phyloP scores from a whole-genome alignment of 2,329 filamentous ascomycete species.

The Aspergillus novoparasiticus region DNA sequence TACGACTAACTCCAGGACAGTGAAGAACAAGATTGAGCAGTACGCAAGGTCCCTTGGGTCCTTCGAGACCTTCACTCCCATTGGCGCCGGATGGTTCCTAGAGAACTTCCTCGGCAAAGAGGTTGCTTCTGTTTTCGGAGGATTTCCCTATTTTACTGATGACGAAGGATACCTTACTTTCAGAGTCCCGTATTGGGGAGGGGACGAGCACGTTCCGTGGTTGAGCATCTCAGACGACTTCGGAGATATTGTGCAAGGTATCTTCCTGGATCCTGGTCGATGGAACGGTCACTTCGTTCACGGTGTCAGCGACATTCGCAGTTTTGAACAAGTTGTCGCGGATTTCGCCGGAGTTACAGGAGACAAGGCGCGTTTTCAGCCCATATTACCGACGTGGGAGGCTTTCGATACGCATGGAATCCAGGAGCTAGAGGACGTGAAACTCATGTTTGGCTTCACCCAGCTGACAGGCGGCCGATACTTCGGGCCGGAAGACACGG shows the following conservation, averaged over 20 bases:
- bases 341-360: constrained; percentile 28
- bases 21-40: neutral
- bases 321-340: constrained; percentile 31
- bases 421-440: constrained; percentile 14
- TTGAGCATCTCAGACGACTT: constrained; percentile 47
- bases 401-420: constrained; percentile 15
- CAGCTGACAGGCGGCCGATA: constrained; percentile 13
- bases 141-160: constrained; percentile 43
- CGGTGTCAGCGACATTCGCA: constrained; percentile 39
- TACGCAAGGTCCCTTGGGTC: neutral
- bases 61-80: constrained; percentile 8
- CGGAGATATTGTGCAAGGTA: constrained; percentile 51
- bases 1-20: neutral
- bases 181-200: constrained; percentile 43
- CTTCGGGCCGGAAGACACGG: constrained; percentile 12
- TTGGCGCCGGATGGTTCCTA: constrained; percentile 47
- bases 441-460: constrained; percentile 17
- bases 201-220: constrained; percentile 42
- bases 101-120: constrained; percentile 45
- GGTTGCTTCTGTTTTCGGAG: constrained; percentile 41
- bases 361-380: constrained; percentile 9
- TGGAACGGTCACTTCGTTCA: constrained; percentile 43
- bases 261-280: constrained; percentile 44
- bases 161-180: constrained; percentile 43
- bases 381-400: constrained; percentile 13